Conservation (phyloP, 345 rosid genomes). For the Populus nigra region DNA sequence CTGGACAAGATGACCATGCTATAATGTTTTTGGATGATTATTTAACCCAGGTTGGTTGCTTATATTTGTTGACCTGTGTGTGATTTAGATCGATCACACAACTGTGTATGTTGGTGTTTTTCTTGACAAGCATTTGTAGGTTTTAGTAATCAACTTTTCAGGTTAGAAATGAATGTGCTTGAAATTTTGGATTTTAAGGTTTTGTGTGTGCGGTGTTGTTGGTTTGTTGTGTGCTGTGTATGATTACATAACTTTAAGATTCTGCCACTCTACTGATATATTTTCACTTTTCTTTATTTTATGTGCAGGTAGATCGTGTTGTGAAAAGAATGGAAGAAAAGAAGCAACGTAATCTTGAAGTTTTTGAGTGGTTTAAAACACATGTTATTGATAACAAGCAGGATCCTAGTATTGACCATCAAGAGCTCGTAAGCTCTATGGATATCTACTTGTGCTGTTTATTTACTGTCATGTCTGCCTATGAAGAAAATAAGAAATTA, state of each 20-base stretch:
- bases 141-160: neutral
- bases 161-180: neutral
- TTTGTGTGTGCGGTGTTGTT: neutral
- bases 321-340: slow-evolving; percentile 70
- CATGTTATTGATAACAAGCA: slow-evolving; percentile 69
- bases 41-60: slow-evolving; percentile 55
- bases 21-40: slow-evolving; percentile 84
- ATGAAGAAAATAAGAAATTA: neutral
- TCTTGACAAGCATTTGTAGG: neutral
- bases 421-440: slow-evolving; percentile 68
- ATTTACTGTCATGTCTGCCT: neutral
- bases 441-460: neutral
- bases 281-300: slow-evolving; percentile 11
- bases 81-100: neutral
- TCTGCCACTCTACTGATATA: neutral
- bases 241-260: neutral
- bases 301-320: slow-evolving; percentile 46
- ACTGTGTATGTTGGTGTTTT: neutral
- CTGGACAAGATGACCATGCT: slow-evolving; percentile 91
- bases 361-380: slow-evolving; percentile 71
- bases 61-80: neutral
- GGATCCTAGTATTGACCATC: slow-evolving; percentile 69
- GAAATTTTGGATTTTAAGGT: neutral
- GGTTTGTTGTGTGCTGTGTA: neutral
- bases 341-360: slow-evolving; percentile 46